Conservation (phyloP, 345 rosid genomes). For the Aquilaria malaccensis region DNA sequence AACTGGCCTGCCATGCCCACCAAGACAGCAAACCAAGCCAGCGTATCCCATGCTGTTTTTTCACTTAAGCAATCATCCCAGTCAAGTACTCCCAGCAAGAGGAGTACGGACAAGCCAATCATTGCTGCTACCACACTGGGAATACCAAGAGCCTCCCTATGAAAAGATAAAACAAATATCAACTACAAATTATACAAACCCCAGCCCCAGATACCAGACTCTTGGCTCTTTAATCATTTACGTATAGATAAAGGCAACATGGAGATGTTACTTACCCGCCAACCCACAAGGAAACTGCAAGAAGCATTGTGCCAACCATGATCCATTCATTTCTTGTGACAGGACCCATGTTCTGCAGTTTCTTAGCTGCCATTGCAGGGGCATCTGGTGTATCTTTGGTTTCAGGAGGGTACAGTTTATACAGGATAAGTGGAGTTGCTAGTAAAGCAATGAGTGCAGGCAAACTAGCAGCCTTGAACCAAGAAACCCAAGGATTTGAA, state of each 20-base stretch:
- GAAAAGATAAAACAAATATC: constrained; percentile 3
- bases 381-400: constrained; percentile 91
- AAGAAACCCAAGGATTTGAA: constrained; percentile 83
- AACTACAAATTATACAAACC: neutral
- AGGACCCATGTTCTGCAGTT: constrained; percentile 76
- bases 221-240: too few species aligned
- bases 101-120: constrained; percentile 87
- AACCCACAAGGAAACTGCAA: constrained; percentile 91
- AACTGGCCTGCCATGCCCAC: constrained; percentile 97
- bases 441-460: constrained; percentile 73
- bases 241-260: constrained; percentile 1
- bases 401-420: constrained; percentile 94
- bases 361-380: constrained; percentile 82
- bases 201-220: too few species aligned
- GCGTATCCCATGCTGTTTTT: constrained; percentile 96
- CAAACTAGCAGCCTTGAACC: constrained; percentile 94
- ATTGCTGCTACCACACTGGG: constrained; percentile 97
- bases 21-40: constrained; percentile 91
- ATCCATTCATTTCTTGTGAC: constrained; percentile 79
- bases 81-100: constrained; percentile 80
- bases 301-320: constrained; percentile 91
- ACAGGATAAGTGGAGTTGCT: constrained; percentile 68
- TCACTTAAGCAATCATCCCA: constrained; percentile 97
- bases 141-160: constrained; percentile 73
- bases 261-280: constrained; percentile 51